These are phyloP conservation scores for Sphagnum tenellum DNA, from an alignment of 225 moss, liverwort and hornwort species.

Conservation along the genomic window DNA sequence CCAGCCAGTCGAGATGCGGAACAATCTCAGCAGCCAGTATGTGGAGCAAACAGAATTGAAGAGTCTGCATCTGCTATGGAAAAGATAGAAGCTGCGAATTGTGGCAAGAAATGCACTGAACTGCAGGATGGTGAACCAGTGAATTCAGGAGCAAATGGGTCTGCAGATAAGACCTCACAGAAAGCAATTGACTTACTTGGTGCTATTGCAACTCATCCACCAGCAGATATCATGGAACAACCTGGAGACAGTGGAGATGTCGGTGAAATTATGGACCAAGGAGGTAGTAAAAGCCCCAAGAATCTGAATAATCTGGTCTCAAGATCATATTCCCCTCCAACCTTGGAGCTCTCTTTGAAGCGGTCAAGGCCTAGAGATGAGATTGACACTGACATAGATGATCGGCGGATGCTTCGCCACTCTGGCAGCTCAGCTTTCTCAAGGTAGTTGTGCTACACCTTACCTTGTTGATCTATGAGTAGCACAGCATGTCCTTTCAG, in stretches of 20 bases:
- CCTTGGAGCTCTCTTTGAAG: slow-evolving; percentile 79
- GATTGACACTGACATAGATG: slow-evolving; percentile 41
- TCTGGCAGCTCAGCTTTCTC: slow-evolving; percentile 97
- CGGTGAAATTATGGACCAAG: slow-evolving; percentile 43
- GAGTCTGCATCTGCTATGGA: slow-evolving; percentile 27
- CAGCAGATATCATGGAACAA: slow-evolving; percentile 12
- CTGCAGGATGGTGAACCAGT: slow-evolving; percentile 33
- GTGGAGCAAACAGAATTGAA: slow-evolving; percentile 11
- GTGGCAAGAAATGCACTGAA: too few relatives aligned
- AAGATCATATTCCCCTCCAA: slow-evolving; percentile 45
- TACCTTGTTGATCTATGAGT: too few relatives aligned
- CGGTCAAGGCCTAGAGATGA: slow-evolving; percentile 55
- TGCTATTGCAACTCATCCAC: slow-evolving; percentile 60
- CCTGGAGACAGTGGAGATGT: slow-evolving; percentile 28
- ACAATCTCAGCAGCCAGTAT: slow-evolving; percentile 10
- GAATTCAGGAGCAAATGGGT: slow-evolving; percentile 28
- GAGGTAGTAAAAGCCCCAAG: slow-evolving; percentile 48
- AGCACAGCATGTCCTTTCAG: not conserved
- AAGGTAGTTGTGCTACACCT: slow-evolving; percentile 30
- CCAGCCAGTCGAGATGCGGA: slow-evolving; percentile 17
- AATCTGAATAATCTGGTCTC: slow-evolving; percentile 25
- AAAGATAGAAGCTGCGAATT: too few relatives aligned
- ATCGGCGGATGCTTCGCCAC: slow-evolving; percentile 66
- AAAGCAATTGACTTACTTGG: slow-evolving; percentile 76
- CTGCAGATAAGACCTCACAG: slow-evolving; percentile 30